Evolutionary conservation across 1,284 basidiomycete species (phyloP), one percentile per base, ranked within the genome.

Genomic region (Heterobasidion occidentale): DNA sequence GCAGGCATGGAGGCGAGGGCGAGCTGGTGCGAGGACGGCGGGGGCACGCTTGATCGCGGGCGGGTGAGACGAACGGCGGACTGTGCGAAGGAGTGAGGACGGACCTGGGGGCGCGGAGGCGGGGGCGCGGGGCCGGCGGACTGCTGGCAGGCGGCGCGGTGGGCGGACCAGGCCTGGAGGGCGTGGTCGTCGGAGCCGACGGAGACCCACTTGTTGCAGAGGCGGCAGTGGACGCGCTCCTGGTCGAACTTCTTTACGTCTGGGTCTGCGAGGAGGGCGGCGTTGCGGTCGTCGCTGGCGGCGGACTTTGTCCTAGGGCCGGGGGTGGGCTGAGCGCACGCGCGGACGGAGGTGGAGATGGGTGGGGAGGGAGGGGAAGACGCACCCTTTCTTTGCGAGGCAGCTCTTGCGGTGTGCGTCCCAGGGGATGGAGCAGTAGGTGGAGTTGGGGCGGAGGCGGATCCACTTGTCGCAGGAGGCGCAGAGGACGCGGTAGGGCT

Each of bases 371-470:
- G n/a, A 42, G 34, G 48, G 20, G 36, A 53, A 3, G 15, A 66
- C 76, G 67, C 61, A 86, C 84, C 80, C 77, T 67, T 84, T 85
- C 70, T 86, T 89, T 2, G 84, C 81, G 52, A 90, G 70, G 67
- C 87, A 90, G 65, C 84, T 87, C 70, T 80, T 81, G 54, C 87
- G 73, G 64, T 90, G 88, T 9, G 86, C 88, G 63, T 90, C 88
- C 88, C 88, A 90, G 0, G 88, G 88, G 57, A 90, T 89, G n/a
- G 83, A 85, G 67, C 88, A 90, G 64, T 88, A 90, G 0, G 88
- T 89, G 54, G 86, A 89, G 67, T 90, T 90, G 46, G 87, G 87
- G 14, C 88, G 77, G 17, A 90, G 73, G 38, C 88, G 78, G 61
- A 90, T 90, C 88, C 88, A 90, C 66, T 88, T 89, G 68, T 88